Base-by-base conservation (phyloP, 768 basidiomycete species). In the Lactarius quietus region DNA sequence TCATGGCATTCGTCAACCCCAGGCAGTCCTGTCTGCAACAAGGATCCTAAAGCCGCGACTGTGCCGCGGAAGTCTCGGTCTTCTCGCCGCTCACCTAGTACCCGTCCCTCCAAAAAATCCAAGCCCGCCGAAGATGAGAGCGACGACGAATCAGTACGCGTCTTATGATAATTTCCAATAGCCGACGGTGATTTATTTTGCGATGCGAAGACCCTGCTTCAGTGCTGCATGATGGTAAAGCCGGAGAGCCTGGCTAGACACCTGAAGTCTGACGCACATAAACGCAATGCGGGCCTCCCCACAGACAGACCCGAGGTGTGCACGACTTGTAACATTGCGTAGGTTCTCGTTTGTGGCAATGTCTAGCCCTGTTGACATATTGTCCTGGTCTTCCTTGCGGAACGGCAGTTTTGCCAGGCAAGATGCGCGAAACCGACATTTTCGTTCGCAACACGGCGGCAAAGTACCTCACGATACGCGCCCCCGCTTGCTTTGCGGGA, bases 361-460 rank as follows among this genome's bases (percentile, higher is more conserved):
- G n/a, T 28, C 9, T n/a, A 54, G 3, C 15, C n/a, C 15, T 41
- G 33, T 39, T 29, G 14, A 31, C 36, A 18, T 3, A 17, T 28
- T 20, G n/a, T 23, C 17, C 9, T n/a, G 64, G 54, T 20, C 43
- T 45, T 45, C 23, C 45, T 26, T 26, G 10, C 26, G 48, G 48
- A 8, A 57, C 12, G 55, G 38, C 39, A 65, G 64, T 6, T 65
- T 65, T 26, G 64, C 64, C 17, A 65, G 64, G 64, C 64, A 65
- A 57, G 64, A 65, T 8, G 64, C 64, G 18, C 64, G 64, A 61
- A 65, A 65, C 45, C 59, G 64, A 33, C 64, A 65, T 35, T 65
- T 65, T 41, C 59, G 64, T 39, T 65, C 64, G 56, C 64, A 65
- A 3, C 64, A 65, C 31, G 31, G 31, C 8, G 43, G 38, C 17